Evolutionary conservation across 2,329 filamentous ascomycete species (phyloP), one percentile per base, ranked within the genome.

Genomic region (Tolypocladium guangdongense): DNA sequence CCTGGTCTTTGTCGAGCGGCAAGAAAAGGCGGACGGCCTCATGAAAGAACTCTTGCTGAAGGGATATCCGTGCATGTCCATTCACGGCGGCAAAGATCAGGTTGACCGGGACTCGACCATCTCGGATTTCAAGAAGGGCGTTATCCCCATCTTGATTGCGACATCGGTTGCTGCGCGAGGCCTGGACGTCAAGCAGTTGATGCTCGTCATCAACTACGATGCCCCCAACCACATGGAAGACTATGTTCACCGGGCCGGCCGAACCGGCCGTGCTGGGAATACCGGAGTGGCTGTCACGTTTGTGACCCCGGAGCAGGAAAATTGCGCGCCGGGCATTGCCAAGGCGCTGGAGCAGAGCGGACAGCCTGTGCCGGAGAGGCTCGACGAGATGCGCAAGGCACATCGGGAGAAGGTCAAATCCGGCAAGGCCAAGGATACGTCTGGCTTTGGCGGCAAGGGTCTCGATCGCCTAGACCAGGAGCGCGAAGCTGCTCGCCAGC

Each of bases 141-240:
- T 92, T 45, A 82, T 95, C 49, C 91, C 91, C 0, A 87, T 99
- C 54, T 77, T 99, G 65, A 87, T 97, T 64, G 93, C 93, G 12
- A 99, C 93, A 0, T 96, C 92, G 12, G 90, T 99, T 55, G 93
- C 93, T 39, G 93, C 93, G 50, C 88, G 93, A 68, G 93, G 93
- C 56, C 76, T 99, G 41, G 93, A 99, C 67, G 92, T 99, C 46
- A 96, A 96, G 71, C 90, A 95, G 67, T 78, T 99, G 36, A 96
- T 95, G 69, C 79, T 97, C 35, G 93, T 99, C 52, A 85, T 99
- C 71, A 97, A 97, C 71, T 96, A 90, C 66, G 91, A 96, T 65
- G 88, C 87, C 1, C 92, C 91, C 1, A 95, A 95, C 63, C 91
- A 97, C 71, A 71, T 96, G 57, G 93, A 99, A 71, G 93, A 97